Conservation (phyloP, 805 yeast genomes). For the Pichia occidentalis region DNA sequence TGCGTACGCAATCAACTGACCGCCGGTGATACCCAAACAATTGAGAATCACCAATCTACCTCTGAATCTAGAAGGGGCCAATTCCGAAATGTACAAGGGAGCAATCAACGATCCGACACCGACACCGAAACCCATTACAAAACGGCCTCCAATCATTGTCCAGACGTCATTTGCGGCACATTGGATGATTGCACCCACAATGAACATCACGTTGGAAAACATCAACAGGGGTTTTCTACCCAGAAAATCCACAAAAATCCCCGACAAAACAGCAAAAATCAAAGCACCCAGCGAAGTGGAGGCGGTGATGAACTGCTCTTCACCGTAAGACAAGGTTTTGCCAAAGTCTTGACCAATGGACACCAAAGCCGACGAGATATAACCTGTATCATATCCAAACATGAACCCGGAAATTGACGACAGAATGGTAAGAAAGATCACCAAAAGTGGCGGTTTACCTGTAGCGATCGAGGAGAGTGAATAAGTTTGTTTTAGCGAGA, state of each 20-base stretch:
- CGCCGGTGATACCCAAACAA: conserved; percentile 50
- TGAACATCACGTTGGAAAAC: conserved; percentile 41
- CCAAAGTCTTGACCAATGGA: conserved; percentile 43
- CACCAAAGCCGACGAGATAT: conserved; percentile 50
- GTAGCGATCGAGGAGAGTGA: conserved; percentile 33
- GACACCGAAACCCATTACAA: conserved; percentile 49
- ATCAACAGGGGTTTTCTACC: conserved; percentile 44
- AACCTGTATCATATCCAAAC: conserved; percentile 59
- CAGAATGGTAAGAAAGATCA: conserved; percentile 60
- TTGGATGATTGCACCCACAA: conserved; percentile 44
- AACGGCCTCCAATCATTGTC: conserved; percentile 48
- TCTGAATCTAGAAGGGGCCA: conserved; percentile 46
- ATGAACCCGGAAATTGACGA: conserved; percentile 54
- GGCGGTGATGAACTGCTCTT: conserved; percentile 47
- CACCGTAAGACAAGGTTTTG: conserved; percentile 35
- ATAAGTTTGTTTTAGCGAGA: conserved; percentile 4
- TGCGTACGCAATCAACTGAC: conserved; percentile 47
- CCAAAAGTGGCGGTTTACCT: conserved; percentile 53
- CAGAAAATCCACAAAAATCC: conserved; percentile 40
- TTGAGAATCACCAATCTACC: conserved; percentile 48
- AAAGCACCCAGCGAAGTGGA: conserved; percentile 54
- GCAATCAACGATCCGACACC: conserved; percentile 50
- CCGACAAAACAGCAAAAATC: conserved; percentile 43
- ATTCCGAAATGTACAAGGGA: conserved; percentile 47
- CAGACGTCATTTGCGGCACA: conserved; percentile 37